Percentiles rank a stretch among this genome's conserved stretches.
phyloP scores from a whole-genome alignment of 140 eudicot genomes.

The Ambrosia hybrid region DNA sequence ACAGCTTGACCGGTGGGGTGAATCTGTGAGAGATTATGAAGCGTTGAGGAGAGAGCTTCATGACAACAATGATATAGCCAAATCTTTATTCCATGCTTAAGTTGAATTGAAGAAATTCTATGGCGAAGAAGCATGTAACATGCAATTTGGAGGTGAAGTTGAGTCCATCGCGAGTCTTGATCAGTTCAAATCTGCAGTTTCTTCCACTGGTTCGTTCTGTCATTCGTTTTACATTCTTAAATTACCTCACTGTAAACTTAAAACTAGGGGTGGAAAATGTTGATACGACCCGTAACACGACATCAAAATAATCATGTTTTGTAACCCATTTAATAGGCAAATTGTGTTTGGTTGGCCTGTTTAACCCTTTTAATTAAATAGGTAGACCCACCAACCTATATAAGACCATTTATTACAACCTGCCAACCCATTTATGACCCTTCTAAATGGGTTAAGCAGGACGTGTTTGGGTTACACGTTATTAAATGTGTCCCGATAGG shows the following conservation, averaged over 20 bases:
- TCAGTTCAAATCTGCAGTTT: conserved; percentile 75
- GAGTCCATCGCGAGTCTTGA: conserved; percentile 61
- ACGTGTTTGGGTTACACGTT: neutral
- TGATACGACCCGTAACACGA: too few species aligned
- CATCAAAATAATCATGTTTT: too few species aligned
- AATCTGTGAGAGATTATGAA: conserved; percentile 23
- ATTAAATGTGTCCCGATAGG: neutral
- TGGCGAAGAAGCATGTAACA: conserved; percentile 71
- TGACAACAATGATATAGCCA: conserved; percentile 67
- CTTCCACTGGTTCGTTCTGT: conserved; percentile 64
- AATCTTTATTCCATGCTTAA: conserved; percentile 84
- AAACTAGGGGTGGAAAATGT: neutral
- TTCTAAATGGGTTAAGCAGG: neutral
- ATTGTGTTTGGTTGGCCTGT: neutral
- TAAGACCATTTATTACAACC: neutral
- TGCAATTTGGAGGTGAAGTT: conserved; percentile 91
- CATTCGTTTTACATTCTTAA: neutral
- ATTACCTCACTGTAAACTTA: neutral
- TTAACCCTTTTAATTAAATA: too few species aligned
- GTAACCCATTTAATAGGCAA: neutral
- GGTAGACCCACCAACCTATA: neutral
- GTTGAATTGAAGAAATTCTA: conserved; percentile 74
- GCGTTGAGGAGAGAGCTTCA: conserved; percentile 64
- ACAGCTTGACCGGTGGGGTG: too few species aligned
- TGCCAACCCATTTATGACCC: too few species aligned